These are phyloP conservation scores for Xylaria curta DNA, from an alignment of 495 filamentous ascomycete species.

Conservation along the genomic window DNA sequence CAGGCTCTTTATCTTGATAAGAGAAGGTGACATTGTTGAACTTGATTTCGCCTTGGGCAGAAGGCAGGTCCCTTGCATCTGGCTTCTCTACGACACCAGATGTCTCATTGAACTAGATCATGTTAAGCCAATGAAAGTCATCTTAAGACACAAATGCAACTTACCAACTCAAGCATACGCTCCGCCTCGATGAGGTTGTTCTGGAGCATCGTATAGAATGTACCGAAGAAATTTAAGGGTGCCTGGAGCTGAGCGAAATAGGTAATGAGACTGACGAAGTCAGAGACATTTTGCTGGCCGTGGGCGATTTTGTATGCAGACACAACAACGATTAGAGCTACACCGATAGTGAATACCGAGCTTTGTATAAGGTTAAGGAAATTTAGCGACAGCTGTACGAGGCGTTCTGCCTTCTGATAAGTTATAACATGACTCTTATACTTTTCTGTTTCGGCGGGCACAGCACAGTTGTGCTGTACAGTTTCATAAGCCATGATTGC, in stretches of 20 bases:
- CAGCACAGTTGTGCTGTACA: slow-evolving; percentile 32
- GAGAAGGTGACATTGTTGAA: slow-evolving; percentile 80
- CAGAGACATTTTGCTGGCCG: slow-evolving; percentile 84
- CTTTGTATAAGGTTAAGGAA: slow-evolving; percentile 65
- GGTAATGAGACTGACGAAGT: slow-evolving; percentile 73
- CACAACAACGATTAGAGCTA: slow-evolving; percentile 31
- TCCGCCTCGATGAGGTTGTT: slow-evolving; percentile 88
- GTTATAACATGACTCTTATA: slow-evolving; percentile 29
- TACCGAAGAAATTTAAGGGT: slow-evolving; percentile 86
- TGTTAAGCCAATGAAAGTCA: background rate
- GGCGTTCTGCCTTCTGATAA: slow-evolving; percentile 33
- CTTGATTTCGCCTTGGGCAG: slow-evolving; percentile 71
- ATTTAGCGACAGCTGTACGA: slow-evolving; percentile 62
- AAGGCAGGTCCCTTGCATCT: slow-evolving; percentile 49
- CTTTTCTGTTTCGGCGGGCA: slow-evolving; percentile 32
- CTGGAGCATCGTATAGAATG: slow-evolving; percentile 85
- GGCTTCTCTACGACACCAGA: slow-evolving; percentile 71
- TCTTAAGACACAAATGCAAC: background rate
- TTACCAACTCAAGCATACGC: slow-evolving; percentile 75
- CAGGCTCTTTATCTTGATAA: slow-evolving; percentile 79
- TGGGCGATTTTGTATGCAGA: slow-evolving; percentile 79
- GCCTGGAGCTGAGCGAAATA: slow-evolving; percentile 85
- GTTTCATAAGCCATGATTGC: slow-evolving; percentile 40
- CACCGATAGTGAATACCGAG: slow-evolving; percentile 26
- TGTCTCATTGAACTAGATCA: slow-evolving; percentile 61